These are phyloP conservation scores for Trebouxia sp. DNA, from an alignment of 139 green algal genomes.

Conservation along the genomic window DNA sequence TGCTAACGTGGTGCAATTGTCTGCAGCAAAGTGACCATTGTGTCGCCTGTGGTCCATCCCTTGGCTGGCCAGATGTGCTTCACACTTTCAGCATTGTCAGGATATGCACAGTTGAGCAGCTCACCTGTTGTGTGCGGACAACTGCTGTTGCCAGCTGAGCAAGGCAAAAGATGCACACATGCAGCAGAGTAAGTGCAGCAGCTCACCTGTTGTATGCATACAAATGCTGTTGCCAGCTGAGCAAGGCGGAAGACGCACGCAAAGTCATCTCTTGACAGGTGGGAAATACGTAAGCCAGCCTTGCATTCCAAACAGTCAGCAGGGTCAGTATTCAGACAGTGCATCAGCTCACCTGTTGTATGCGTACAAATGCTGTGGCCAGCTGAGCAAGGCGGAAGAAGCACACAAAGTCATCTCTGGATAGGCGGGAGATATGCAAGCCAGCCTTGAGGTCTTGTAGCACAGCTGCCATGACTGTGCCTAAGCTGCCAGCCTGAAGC, in stretches of 20 bases:
- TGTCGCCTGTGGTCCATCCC: no score
- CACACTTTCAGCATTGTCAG: no score
- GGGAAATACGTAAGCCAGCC: slow-evolving; percentile 60
- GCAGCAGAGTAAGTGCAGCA: no score
- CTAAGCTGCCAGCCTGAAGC: slow-evolving; percentile 58
- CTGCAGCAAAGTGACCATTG: no score
- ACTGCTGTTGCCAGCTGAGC: slow-evolving; percentile 63
- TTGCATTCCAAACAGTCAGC: slow-evolving; percentile 44
- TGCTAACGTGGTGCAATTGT: no score
- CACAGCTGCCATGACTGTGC: slow-evolving; percentile 54
- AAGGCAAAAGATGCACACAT: slow-evolving; percentile 56
- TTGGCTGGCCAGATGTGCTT: no score
- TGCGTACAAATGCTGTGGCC: slow-evolving; percentile 63
- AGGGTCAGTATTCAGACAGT: background rate
- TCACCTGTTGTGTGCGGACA: slow-evolving; percentile 49
- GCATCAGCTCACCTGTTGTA: slow-evolving; percentile 60
- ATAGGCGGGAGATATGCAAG: slow-evolving; percentile 58
- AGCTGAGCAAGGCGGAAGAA: slow-evolving; percentile 64
- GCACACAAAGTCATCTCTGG: slow-evolving; percentile 58
- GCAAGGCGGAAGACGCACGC: slow-evolving; percentile 59
- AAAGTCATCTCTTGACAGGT: slow-evolving; percentile 58
- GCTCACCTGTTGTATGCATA: slow-evolving; percentile 59
- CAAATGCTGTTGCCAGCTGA: slow-evolving; percentile 62
- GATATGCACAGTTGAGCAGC: no score
- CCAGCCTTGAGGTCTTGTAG: slow-evolving; percentile 55